Conservation (phyloP, 805 yeast species). For the Lachancea thermotolerans region DNA sequence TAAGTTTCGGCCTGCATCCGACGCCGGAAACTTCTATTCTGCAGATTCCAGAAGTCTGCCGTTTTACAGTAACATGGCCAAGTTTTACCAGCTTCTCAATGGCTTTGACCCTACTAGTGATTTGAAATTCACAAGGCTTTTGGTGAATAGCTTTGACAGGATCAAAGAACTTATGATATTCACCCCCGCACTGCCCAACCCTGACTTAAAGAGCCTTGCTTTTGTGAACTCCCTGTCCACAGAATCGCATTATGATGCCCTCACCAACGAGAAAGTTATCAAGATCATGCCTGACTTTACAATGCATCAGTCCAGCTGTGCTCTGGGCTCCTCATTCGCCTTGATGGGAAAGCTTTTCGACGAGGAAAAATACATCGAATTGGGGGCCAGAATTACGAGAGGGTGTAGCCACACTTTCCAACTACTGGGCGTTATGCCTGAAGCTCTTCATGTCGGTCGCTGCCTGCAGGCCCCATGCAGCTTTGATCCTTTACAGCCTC, state of each 20-base stretch:
- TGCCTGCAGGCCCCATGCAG: slow-evolving; percentile 8
- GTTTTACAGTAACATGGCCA: slow-evolving; percentile 43
- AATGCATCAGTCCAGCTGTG: slow-evolving; percentile 45
- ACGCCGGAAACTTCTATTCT: neutral
- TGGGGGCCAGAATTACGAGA: slow-evolving; percentile 39
- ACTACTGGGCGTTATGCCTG: slow-evolving; percentile 28
- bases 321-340: slow-evolving; percentile 48
- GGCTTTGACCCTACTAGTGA: slow-evolving; percentile 27
- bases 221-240: slow-evolving; percentile 17
- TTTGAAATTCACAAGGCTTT: neutral
- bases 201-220: slow-evolving; percentile 19
- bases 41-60: slow-evolving; percentile 17
- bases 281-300: slow-evolving; percentile 30
- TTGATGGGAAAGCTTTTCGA: slow-evolving; percentile 39
- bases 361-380: slow-evolving; percentile 30
- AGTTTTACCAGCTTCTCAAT: slow-evolving; percentile 39
- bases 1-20: slow-evolving; percentile 14
- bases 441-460: slow-evolving; percentile 26
- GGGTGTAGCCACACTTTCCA: slow-evolving; percentile 44
- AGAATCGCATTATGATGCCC: slow-evolving; percentile 15
- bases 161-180: slow-evolving; percentile 38
- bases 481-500: neutral
- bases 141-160: slow-evolving; percentile 31
- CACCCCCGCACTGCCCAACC: slow-evolving; percentile 39
- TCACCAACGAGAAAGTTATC: slow-evolving; percentile 20